These are phyloP conservation scores for Calonectria honghensis DNA, from an alignment of 2,329 filamentous ascomycete genomes.

Conservation along the genomic window DNA sequence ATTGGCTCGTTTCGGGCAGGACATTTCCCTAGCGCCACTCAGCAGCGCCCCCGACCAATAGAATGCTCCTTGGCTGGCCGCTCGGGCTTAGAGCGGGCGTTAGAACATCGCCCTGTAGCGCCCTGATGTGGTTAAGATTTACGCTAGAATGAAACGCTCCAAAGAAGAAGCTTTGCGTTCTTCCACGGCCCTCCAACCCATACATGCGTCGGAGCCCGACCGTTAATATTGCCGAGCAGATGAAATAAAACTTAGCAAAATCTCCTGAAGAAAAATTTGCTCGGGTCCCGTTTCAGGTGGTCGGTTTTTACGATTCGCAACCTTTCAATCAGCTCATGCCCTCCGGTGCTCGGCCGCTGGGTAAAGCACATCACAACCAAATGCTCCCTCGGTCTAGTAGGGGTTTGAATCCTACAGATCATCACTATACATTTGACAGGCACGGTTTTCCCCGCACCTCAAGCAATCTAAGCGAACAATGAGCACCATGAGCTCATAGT, in stretches of 20 bases:
- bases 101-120: background rate
- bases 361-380: background rate
- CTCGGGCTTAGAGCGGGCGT: constrained; percentile 14
- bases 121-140: constrained; percentile 4
- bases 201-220: background rate
- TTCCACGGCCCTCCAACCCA: background rate
- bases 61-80: background rate
- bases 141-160: background rate
- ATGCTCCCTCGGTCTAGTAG: background rate
- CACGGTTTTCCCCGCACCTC: background rate
- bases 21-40: background rate
- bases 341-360: background rate
- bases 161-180: background rate
- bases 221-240: background rate
- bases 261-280: background rate
- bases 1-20: background rate
- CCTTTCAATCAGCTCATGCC: background rate
- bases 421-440: background rate
- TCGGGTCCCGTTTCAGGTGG: background rate
- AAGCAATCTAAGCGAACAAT: background rate
- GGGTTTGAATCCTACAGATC: background rate
- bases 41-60: background rate
- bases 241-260: background rate
- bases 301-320: background rate
- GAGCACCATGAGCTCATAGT: background rate